These are phyloP conservation scores for Polytrichum commune DNA, from an alignment of 225 moss, liverwort and hornwort species.

Conservation along the genomic window DNA sequence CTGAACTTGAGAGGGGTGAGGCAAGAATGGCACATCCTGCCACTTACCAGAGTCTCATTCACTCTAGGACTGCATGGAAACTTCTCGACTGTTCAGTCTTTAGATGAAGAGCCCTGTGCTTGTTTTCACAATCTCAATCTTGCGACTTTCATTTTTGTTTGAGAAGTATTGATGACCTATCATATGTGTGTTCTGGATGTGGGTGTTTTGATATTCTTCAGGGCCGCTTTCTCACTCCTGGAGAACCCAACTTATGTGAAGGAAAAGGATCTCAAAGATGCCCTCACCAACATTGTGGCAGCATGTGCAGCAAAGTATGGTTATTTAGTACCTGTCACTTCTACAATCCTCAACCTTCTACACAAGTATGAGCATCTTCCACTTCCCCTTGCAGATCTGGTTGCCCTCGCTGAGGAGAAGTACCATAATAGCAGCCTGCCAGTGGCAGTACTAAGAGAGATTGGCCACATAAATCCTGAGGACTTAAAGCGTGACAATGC, in stretches of 20 bases:
- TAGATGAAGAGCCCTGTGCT: too few relatives aligned
- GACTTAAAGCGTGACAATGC: slow-evolving; percentile 73
- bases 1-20: background rate
- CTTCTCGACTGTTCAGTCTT: too few relatives aligned
- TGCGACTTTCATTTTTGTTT: background rate
- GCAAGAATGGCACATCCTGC: background rate
- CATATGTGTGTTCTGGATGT: background rate
- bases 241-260: slow-evolving; percentile 69
- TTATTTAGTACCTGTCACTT: slow-evolving; percentile 66
- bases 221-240: slow-evolving; percentile 79
- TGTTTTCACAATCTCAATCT: background rate
- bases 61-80: too few relatives aligned
- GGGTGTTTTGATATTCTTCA: slow-evolving; percentile 25
- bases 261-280: slow-evolving; percentile 68
- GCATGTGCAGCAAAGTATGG: slow-evolving; percentile 72
- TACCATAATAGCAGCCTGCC: slow-evolving; percentile 67
- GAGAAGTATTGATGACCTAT: background rate
- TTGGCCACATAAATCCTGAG: slow-evolving; percentile 74
- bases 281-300: slow-evolving; percentile 63
- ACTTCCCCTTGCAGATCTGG: slow-evolving; percentile 75
- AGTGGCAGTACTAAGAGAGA: slow-evolving; percentile 74
- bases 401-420: slow-evolving; percentile 72
- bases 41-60: too few relatives aligned
- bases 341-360: slow-evolving; percentile 77
- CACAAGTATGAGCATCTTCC: slow-evolving; percentile 85